These are phyloP conservation scores for Trichophyton schoenleinii DNA, from an alignment of 2,329 filamentous ascomycete species.

Conservation along the genomic window DNA sequence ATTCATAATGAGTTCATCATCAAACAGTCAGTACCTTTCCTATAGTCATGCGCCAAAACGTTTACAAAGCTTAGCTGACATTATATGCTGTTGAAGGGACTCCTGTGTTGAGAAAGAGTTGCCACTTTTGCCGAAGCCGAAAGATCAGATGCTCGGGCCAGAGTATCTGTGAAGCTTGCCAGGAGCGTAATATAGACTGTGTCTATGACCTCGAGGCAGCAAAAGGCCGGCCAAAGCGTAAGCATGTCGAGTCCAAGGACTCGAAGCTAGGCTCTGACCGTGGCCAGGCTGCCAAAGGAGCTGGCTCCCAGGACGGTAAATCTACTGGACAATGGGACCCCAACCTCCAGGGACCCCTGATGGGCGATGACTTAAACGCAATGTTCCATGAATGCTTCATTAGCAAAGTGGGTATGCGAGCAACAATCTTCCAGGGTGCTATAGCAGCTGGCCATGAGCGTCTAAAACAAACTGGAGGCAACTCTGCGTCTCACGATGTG, in stretches of 20 bases:
- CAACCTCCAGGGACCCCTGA: slow-evolving; percentile 5
- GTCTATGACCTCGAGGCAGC: slow-evolving; percentile 9
- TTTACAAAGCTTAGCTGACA: background rate
- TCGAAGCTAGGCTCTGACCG: background rate
- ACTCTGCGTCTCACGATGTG: background rate
- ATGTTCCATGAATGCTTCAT: slow-evolving; percentile 9
- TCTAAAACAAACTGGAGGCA: background rate
- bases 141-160: slow-evolving; percentile 9
- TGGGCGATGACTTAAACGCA: slow-evolving; percentile 7
- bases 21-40: background rate
- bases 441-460: slow-evolving; percentile 7
- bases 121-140: slow-evolving; percentile 9
- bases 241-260: slow-evolving; percentile 6
- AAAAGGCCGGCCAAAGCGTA: slow-evolving; percentile 9
- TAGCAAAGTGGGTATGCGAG: slow-evolving; percentile 1
- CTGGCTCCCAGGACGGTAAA: background rate
- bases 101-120: slow-evolving; percentile 8
- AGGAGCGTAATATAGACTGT: slow-evolving; percentile 9
- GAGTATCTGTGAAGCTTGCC: slow-evolving; percentile 9
- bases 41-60: background rate
- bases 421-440: slow-evolving; percentile 7
- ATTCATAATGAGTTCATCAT: slow-evolving; percentile 7
- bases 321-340: background rate
- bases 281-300: background rate
- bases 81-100: background rate